Percentiles rank a stretch among this genome's conserved stretches.
These are phyloP conservation scores for Corymbia citriodora DNA, from an alignment of 441 rosid species.

Conservation along the genomic window DNA sequence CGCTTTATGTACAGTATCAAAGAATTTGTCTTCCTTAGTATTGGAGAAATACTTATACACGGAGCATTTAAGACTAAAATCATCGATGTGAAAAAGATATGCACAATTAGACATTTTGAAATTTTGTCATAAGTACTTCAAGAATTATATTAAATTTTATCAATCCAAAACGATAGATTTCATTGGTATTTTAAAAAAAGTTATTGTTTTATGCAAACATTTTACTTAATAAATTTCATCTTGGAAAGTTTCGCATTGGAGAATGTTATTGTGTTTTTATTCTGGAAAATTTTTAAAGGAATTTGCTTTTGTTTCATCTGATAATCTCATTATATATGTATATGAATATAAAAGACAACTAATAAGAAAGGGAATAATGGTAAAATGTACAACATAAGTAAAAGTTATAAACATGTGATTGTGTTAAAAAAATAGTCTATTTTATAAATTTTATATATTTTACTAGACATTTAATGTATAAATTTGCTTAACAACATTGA, in stretches of 20 bases:
- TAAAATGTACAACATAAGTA: no score
- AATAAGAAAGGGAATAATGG: neutral
- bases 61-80: neutral
- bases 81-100: neutral
- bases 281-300: no score
- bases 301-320: no score
- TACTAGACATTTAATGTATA: neutral
- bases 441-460: no score
- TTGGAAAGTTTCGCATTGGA: neutral
- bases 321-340: neutral
- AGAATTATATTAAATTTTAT: no score
- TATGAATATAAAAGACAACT: no score
- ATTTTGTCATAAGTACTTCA: neutral
- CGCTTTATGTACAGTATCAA: neutral
- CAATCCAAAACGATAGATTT: neutral
- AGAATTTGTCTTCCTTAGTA: neutral
- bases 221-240: no score
- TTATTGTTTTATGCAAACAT: neutral
- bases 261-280: neutral
- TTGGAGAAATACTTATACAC: neutral
- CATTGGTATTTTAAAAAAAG: no score
- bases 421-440: no score
- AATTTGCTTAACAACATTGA: neutral
- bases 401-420: no score
- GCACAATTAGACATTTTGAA: neutral